Percentiles rank a stretch among this genome's conserved stretches.
Conservation (phyloP, 345 rosid genomes). For the Populus ilicifolia region DNA sequence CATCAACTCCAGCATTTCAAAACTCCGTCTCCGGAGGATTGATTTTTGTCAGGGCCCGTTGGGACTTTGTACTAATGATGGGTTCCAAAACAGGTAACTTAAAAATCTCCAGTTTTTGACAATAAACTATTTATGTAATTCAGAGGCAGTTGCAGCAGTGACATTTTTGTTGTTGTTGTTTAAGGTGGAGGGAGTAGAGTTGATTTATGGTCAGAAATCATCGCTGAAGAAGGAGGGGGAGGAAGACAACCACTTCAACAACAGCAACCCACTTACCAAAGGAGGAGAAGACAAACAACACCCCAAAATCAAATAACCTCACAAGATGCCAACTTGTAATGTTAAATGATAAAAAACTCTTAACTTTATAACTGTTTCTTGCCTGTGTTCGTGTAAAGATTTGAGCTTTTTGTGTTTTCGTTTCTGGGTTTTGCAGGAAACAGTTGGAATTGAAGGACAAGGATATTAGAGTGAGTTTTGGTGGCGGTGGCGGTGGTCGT, state of each 20-base stretch:
- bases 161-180: background rate
- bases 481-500: constrained; percentile 27
- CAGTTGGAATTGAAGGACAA: constrained; percentile 17
- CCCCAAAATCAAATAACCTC: constrained; percentile 26
- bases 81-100: constrained; percentile 28
- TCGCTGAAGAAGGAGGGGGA: constrained; percentile 11
- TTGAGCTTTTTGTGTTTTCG: background rate
- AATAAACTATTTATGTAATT: background rate
- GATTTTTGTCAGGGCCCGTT: background rate
- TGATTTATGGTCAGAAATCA: constrained; percentile 59
- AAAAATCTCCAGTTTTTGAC: background rate
- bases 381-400: background rate
- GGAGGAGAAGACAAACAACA: constrained; percentile 36
- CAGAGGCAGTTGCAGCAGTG: background rate
- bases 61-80: constrained; percentile 12
- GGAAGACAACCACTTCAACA: background rate
- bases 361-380: background rate
- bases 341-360: background rate
- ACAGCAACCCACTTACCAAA: constrained; percentile 45
- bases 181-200: constrained; percentile 14
- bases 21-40: background rate
- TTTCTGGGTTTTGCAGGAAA: constrained; percentile 19
- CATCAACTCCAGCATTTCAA: background rate
- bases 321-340: constrained; percentile 26
- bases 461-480: constrained; percentile 48